A percentile compares a stretch with the other conserved stretches of the same genome.
These are phyloP conservation scores for Pichia sp. DNA, from an alignment of 1,139 yeast genomes.

Conservation along the genomic window DNA sequence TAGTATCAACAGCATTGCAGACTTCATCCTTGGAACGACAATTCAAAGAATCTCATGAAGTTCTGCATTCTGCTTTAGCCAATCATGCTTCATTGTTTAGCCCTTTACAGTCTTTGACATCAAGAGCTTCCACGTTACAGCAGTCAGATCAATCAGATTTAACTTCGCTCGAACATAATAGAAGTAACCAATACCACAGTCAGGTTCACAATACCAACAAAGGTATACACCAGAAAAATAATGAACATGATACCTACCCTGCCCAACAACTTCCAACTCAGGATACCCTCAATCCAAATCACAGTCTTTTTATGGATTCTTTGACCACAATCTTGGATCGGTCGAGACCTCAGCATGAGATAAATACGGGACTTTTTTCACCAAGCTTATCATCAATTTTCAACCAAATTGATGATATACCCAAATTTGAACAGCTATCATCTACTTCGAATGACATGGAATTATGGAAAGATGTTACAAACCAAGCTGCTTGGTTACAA, in stretches of 20 bases:
- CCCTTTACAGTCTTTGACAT: neutral
- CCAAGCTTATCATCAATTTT: slow-evolving; percentile 28
- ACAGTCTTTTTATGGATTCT: neutral
- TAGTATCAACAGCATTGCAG: neutral
- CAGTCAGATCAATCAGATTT: neutral
- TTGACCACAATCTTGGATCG: slow-evolving; percentile 1
- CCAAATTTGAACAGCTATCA: slow-evolving; percentile 27
- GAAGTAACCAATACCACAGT: neutral
- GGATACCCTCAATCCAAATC: neutral
- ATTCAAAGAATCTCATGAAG: neutral
- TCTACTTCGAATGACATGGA: slow-evolving; percentile 48
- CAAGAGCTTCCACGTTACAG: neutral
- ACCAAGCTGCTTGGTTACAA: slow-evolving; percentile 67
- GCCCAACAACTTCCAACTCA: neutral
- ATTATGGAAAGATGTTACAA: slow-evolving; percentile 70
- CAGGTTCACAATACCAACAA: neutral
- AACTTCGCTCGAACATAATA: neutral
- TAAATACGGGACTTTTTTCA: slow-evolving; percentile 19
- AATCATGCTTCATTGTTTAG: neutral
- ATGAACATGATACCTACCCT: neutral
- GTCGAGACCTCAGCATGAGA: slow-evolving; percentile 6
- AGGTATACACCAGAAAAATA: neutral
- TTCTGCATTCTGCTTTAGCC: neutral
- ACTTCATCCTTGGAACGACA: neutral
- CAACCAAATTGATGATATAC: slow-evolving; percentile 28